A percentile compares a stretch with the other conserved stretches of the same genome.
These are phyloP conservation scores for Alternaria sp. DNA, from an alignment of 2,329 filamentous ascomycete genomes.

Conservation along the genomic window DNA sequence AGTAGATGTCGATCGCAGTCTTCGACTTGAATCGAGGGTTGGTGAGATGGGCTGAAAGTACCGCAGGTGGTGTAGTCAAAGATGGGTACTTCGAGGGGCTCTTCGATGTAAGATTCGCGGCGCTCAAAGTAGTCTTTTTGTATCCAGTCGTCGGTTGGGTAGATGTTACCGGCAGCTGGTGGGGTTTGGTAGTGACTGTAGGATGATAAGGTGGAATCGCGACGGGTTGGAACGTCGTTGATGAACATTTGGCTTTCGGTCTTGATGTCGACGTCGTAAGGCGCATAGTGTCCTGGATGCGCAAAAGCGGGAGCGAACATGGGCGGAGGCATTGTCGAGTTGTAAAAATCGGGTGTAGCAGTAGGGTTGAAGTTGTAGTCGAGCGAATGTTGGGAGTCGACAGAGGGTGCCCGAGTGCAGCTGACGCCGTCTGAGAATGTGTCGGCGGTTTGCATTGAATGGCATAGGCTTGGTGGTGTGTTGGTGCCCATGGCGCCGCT, in stretches of 20 bases:
- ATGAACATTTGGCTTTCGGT: conserved; percentile 94
- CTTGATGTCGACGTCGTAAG: conserved; percentile 95
- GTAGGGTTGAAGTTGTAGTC: conserved; percentile 72
- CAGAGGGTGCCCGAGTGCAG: conserved; percentile 74
- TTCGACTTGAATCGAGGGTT: conserved; percentile 81
- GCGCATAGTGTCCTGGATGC: conserved; percentile 70
- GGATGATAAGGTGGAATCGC: conserved; percentile 87
- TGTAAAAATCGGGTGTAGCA: conserved; percentile 65
- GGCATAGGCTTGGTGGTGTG: conserved; percentile 80
- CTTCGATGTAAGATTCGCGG: conserved; percentile 69
- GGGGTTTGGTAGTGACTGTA: conserved; percentile 91
- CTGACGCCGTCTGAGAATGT: conserved; percentile 78
- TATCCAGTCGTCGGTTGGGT: conserved; percentile 75
- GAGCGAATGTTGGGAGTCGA: conserved; percentile 78
- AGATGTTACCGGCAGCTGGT: conserved; percentile 71
- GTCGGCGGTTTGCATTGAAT: conserved; percentile 82
- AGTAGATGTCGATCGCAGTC: conserved; percentile 86
- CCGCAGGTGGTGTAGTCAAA: conserved; percentile 81
- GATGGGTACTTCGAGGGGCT: conserved; percentile 74
- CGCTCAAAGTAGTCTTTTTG: conserved; percentile 74
- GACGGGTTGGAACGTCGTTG: conserved; percentile 84
- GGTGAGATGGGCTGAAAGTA: conserved; percentile 65
- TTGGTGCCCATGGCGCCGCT: conserved; percentile 59
- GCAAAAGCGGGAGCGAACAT: conserved; percentile 55
- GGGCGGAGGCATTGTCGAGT: conserved; percentile 65